Base-by-base conservation (phyloP, 2,329 filamentous ascomycete species). In the Ramularia endophylla region DNA sequence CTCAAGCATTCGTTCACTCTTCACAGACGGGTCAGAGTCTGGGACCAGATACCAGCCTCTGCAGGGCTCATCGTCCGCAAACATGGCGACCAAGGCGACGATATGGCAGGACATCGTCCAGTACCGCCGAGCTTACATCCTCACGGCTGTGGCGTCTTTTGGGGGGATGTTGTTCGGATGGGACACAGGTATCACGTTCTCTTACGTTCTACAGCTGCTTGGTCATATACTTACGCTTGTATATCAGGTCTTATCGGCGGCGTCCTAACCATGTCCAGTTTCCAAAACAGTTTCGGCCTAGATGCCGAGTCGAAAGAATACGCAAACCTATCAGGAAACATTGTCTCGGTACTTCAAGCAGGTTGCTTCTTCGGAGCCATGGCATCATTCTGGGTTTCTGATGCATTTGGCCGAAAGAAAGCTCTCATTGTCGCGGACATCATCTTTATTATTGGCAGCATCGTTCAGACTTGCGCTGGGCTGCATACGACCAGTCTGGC, bases 281-380 rank as follows among this genome's bases (percentile, higher is more conserved):
- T 68, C 50, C 63, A 67, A 38, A 59, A 68, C 43, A 65, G 60
- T 1, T 69, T 69, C 52, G 56, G 54, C 9, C 58, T 69, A 5
- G 48, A 67, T 43, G 45, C 47, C 8, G 35, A 60, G 0, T 59
- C 59, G 27, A 29, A 47, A 1, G 46, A 60, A 29, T 68, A 65
- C 42, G 59, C 59, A 38, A 65, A 64, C 25, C 50, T 69, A 3
- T 64, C 66, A 33, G 66, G 66, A 15, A 69, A 68, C 46, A 68
- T 69, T 28, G 66, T 68, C 0, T 67, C 65, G 5, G 65, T 68
- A 1, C 58, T 69, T 2, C 66, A 69, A 44, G 65, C 64, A 1
- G 66, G 66, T 12, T 69, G 66, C 44, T 69, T 69, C 48, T 67
- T 69, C 39, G 66, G 66, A n/a, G 66, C 66, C 1, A 51, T 65